Base-by-base conservation (phyloP, 163 green algal species). In the Botryococcus braunii region DNA sequence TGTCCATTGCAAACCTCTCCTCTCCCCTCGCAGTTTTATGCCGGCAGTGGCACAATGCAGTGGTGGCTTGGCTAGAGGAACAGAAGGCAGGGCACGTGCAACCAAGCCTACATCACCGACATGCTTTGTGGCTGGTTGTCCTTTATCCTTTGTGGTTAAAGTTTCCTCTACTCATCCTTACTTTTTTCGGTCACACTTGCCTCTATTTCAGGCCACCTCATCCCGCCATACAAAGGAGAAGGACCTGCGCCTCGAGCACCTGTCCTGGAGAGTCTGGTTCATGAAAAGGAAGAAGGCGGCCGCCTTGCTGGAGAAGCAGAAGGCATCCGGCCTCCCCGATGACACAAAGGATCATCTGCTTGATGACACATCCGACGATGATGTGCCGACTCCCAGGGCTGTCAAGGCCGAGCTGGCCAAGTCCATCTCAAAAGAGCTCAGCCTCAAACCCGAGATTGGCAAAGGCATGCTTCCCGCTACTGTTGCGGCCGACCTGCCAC, bases 221-320 rank as follows among this genome's bases (percentile, higher is more conserved):
- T 60, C 77, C 0, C 70, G 66, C 62, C 48, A 79, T 47, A 79
- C 75, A 41, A 75, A 65, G 17, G 87, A 93, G 62, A 82, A 83
- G 58, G 91, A 95, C 68, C 80, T 78, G 0, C 84, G 91, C 9
- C 77, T 96, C 69, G 80, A 95, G 78, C 91, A 97, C 75, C 76
- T 97, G 17, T 88, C 80, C 8, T 97, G 91, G 91, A 82, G 91
- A 29, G 89, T 96, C 40, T 97, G 91, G 91, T 76, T 85, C 76
- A 87, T 97, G 78, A 94, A 91, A 76, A 84, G 88, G 35, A 86
- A 85, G 66, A 80, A 17, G 79, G 63, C 29, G 34, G 2, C 7
- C 63, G 9, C 4, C 38, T 68, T 32, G 52, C 29, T 21, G 1
- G 27, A 49, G 21, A 25, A 48, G 3, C 59, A 38, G 5, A 38